phyloP scores from a whole-genome alignment of 306 rosid species.

The Vigna radiata region DNA sequence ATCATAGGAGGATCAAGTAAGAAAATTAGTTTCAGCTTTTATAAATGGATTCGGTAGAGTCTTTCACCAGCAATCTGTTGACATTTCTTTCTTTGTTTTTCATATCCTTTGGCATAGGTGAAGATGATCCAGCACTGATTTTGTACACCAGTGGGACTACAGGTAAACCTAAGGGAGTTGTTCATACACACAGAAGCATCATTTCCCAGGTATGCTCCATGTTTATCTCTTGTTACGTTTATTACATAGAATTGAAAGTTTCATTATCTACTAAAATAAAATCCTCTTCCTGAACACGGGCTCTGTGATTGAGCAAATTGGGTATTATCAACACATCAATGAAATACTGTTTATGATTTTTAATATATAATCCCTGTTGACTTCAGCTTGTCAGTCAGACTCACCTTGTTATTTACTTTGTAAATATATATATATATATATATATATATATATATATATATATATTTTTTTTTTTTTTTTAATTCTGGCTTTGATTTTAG shows the following conservation, averaged over 20 bases:
- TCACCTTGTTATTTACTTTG: slow-evolving; percentile 29
- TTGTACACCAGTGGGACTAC: slow-evolving; percentile 96
- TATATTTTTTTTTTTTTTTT: too few relatives aligned
- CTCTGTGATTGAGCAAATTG: slow-evolving; percentile 20
- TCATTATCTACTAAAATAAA: slow-evolving; percentile 17
- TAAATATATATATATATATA: background rate
- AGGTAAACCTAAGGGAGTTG: slow-evolving; percentile 98
- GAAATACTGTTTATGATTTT: slow-evolving; percentile 21
- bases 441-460: background rate
- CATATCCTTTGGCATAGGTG: slow-evolving; percentile 63
- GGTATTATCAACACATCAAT: slow-evolving; percentile 7
- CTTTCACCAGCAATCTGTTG: slow-evolving; percentile 11
- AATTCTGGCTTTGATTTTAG: slow-evolving; percentile 61
- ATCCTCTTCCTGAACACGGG: slow-evolving; percentile 27
- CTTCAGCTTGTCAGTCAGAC: background rate
- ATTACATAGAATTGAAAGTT: slow-evolving; percentile 27
- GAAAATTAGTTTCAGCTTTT: slow-evolving; percentile 40
- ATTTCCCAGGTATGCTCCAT: slow-evolving; percentile 69
- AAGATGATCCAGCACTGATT: slow-evolving; percentile 89
- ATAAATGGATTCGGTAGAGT: slow-evolving; percentile 18
- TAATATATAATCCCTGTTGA: slow-evolving; percentile 13
- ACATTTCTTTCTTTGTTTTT: slow-evolving; percentile 42
- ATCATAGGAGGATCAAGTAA: slow-evolving; percentile 58
- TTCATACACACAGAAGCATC: slow-evolving; percentile 90
- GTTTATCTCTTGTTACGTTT: slow-evolving; percentile 32